These are phyloP conservation scores for Rhizomucor pusillus DNA, from an alignment of 371 early-diverging fungal species.

Conservation along the genomic window DNA sequence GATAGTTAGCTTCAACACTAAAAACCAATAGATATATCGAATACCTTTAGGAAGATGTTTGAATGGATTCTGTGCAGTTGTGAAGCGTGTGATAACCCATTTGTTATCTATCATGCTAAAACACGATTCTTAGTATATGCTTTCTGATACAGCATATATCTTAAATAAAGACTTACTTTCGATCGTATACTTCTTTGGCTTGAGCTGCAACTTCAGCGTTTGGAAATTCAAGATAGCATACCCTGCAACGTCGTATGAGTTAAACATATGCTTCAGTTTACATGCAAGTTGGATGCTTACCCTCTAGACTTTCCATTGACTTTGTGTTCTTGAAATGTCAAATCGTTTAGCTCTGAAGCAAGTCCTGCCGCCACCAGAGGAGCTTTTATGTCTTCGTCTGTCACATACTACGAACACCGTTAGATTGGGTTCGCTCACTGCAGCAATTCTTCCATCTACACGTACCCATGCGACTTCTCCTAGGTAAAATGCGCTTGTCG, in stretches of 20 bases:
- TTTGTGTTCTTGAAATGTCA: conserved; percentile 62
- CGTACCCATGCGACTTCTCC: conserved; percentile 55
- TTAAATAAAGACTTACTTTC: conserved; percentile 25
- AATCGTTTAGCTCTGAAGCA: conserved; percentile 36
- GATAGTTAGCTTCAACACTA: background rate
- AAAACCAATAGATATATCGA: background rate
- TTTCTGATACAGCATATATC: background rate
- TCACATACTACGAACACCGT: conserved; percentile 39
- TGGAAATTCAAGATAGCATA: conserved; percentile 51
- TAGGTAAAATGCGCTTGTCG: conserved; percentile 41
- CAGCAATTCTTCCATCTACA: background rate
- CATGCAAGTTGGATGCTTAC: conserved; percentile 17
- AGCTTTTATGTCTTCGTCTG: conserved; percentile 47
- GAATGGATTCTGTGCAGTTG: conserved; percentile 45
- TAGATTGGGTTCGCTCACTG: background rate
- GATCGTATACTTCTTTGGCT: conserved; percentile 42
- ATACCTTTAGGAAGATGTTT: conserved; percentile 50
- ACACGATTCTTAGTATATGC: background rate
- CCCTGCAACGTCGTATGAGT: conserved; percentile 18
- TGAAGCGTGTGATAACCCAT: conserved; percentile 28
- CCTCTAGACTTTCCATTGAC: conserved; percentile 67
- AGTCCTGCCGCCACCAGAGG: conserved; percentile 41
- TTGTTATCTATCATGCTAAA: conserved; percentile 40
- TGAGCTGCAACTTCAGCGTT: conserved; percentile 33
- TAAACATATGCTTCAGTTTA: background rate